Percentiles rank a stretch among this genome's conserved stretches.
phyloP scores from a whole-genome alignment of 2,329 filamentous ascomycete genomes.

The Fusarium tanahbumbuense region DNA sequence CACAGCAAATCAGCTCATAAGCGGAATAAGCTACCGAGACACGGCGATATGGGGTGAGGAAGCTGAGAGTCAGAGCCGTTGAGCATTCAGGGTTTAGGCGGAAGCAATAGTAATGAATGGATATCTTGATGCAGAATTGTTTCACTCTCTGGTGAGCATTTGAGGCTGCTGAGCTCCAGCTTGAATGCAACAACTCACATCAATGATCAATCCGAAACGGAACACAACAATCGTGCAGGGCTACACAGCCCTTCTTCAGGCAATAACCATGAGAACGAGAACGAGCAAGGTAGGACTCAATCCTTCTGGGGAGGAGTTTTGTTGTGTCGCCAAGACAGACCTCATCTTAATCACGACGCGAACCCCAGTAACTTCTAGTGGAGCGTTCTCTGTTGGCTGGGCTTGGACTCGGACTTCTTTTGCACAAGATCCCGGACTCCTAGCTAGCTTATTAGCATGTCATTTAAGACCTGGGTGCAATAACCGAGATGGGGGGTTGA shows the following conservation, averaged over 20 bases:
- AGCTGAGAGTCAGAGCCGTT: not conserved
- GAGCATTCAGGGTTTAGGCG: not conserved
- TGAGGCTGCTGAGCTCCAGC: constrained; percentile 8
- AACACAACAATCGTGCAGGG: constrained; percentile 28
- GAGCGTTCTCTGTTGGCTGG: constrained; percentile 15
- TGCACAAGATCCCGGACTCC: constrained; percentile 18
- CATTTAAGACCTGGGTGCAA: constrained; percentile 6
- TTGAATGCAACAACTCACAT: constrained; percentile 25
- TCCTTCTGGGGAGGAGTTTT: constrained; percentile 31
- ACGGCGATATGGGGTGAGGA: not conserved
- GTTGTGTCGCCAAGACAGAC: constrained; percentile 39
- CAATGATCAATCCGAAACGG: constrained; percentile 33
- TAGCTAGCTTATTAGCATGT: constrained; percentile 12
- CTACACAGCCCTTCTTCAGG: constrained; percentile 29
- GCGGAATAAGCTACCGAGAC: constrained; percentile 17
- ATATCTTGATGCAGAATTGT: constrained; percentile 10
- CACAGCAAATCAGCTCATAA: constrained; percentile 36
- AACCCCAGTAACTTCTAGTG: constrained; percentile 32
- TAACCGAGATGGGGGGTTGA: constrained; percentile 9
- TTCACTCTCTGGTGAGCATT: constrained; percentile 10
- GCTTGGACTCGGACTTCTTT: not conserved
- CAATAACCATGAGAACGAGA: constrained; percentile 4
- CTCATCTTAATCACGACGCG: constrained; percentile 46
- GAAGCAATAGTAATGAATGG: not conserved
- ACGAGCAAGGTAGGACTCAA: constrained; percentile 40